These are phyloP conservation scores for Protea cynaroides DNA, from an alignment of 164 flowering plant species.

Conservation along the genomic window DNA sequence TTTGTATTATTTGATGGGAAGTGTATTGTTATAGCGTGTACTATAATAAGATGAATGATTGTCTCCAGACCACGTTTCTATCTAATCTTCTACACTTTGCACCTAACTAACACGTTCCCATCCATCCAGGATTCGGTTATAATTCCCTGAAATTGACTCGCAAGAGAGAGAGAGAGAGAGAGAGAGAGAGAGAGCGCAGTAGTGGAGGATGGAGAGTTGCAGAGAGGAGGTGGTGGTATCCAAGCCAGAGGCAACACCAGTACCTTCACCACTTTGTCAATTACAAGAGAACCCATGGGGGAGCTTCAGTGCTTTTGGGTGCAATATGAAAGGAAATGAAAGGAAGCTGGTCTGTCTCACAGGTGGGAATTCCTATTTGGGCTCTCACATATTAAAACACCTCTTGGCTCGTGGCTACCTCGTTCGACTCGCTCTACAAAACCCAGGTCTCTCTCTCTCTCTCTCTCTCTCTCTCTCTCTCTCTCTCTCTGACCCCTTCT, in stretches of 20 bases:
- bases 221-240: not conserved
- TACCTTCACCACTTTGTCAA: not conserved
- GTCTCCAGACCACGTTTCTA: not conserved
- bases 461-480: not conserved
- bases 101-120: too few relatives aligned
- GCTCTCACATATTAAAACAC: slow-evolving; percentile 23
- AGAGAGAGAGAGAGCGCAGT: too few relatives aligned
- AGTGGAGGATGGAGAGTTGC: not conserved
- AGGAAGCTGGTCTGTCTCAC: slow-evolving; percentile 36
- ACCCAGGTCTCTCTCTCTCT: slow-evolving; percentile 13
- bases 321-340: slow-evolving; percentile 18
- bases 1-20: too few relatives aligned
- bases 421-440: slow-evolving; percentile 30
- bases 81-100: too few relatives aligned
- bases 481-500: too few relatives aligned
- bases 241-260: not conserved
- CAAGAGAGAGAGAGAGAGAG: too few relatives aligned
- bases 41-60: too few relatives aligned
- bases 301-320: not conserved
- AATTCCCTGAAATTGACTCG: too few relatives aligned
- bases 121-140: too few relatives aligned
- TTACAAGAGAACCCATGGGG: not conserved
- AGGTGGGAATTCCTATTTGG: slow-evolving; percentile 31
- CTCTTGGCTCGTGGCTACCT: slow-evolving; percentile 30
- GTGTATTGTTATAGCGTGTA: too few relatives aligned